Conservation (phyloP, 1,284 basidiomycete species). For the Tremellales sp. region DNA sequence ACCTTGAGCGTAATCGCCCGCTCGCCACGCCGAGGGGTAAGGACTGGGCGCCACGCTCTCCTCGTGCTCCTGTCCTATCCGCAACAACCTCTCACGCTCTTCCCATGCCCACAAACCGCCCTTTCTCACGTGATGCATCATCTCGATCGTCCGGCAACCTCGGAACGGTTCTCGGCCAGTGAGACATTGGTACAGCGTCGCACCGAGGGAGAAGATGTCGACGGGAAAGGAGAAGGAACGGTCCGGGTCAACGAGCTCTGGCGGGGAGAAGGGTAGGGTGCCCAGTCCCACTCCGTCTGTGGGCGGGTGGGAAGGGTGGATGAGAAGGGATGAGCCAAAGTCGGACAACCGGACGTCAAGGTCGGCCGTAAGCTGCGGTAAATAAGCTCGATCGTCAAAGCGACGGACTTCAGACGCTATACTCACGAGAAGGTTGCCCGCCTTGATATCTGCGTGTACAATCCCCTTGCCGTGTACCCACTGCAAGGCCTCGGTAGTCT, state of each 20-base stretch:
- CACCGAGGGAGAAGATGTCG: slow-evolving; percentile 53
- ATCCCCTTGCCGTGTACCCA: slow-evolving; percentile 50
- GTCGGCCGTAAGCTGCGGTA: slow-evolving; percentile 37
- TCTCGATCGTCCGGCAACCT: slow-evolving; percentile 46
- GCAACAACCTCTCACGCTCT: slow-evolving; percentile 40
- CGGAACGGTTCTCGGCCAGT: slow-evolving; percentile 52
- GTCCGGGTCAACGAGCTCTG: slow-evolving; percentile 50
- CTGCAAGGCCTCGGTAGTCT: slow-evolving; percentile 45
- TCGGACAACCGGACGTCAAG: slow-evolving; percentile 50
- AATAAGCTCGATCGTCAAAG: not conserved
- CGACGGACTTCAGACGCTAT: not conserved
- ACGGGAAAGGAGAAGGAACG: slow-evolving; percentile 50
- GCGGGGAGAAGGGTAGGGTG: slow-evolving; percentile 52
- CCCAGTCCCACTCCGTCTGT: slow-evolving; percentile 51
- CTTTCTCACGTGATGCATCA: slow-evolving; percentile 49
- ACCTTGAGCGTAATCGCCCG: not conserved
- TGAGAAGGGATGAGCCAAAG: slow-evolving; percentile 51
- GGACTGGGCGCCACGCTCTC: slow-evolving; percentile 18
- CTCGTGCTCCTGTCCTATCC: slow-evolving; percentile 23
- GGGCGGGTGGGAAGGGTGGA: slow-evolving; percentile 45
- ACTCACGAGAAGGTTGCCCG: slow-evolving; percentile 42
- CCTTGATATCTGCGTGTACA: slow-evolving; percentile 53
- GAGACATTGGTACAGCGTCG: slow-evolving; percentile 50
- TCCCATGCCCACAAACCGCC: slow-evolving; percentile 52
- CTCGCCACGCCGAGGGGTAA: slow-evolving; percentile 37